Conservation (phyloP, 768 basidiomycete genomes). For the Tricholoma sp. region DNA sequence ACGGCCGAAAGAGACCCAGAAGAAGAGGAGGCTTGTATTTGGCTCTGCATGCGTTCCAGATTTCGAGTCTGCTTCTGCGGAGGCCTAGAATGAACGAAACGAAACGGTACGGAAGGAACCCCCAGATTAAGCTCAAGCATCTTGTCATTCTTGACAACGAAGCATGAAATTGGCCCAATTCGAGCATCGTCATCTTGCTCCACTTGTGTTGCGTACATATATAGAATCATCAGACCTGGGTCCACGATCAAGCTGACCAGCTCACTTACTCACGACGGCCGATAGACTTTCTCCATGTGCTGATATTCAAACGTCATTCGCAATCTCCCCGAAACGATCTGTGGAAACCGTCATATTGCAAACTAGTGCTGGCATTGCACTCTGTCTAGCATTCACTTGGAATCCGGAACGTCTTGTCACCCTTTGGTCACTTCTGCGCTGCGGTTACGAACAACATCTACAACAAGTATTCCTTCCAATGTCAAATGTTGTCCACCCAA, state of each 20-base stretch:
- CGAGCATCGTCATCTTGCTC: neutral
- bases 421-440: neutral
- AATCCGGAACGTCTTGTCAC: neutral
- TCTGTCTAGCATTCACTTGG: neutral
- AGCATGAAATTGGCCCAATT: neutral
- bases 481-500: neutral
- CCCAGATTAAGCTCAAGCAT: neutral
- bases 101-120: neutral
- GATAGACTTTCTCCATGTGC: neutral
- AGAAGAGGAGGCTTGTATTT: neutral
- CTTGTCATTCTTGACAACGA: neutral
- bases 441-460: neutral
- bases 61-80: neutral
- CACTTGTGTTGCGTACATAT: neutral
- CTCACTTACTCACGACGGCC: neutral
- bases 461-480: neutral
- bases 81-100: neutral
- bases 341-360: neutral
- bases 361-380: neutral
- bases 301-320: neutral
- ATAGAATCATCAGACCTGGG: neutral
- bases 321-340: neutral
- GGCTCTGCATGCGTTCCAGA: neutral
- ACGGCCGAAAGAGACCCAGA: neutral
- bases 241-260: neutral